Evolutionary conservation across 208 protist species (phyloP).

Genomic region (Acanthamoeba castellanii): DNA sequence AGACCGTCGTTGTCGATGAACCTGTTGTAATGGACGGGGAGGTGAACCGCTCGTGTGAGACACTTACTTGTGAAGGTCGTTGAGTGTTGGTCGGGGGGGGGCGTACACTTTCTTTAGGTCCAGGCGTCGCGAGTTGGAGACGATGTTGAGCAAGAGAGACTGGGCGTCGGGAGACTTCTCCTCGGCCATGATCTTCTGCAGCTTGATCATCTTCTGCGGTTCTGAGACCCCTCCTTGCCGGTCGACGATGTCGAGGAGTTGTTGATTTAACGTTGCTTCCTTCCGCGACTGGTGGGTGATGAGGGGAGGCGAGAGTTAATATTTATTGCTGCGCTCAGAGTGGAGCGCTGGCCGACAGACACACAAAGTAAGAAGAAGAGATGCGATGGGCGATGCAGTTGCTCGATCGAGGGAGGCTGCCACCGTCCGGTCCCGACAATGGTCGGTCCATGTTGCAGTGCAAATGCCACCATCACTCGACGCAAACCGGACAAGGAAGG

Average conservation of each 20-base stretch:
- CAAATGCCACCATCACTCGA: not conserved
- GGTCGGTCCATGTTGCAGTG: not conserved
- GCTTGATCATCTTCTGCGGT: constrained; percentile 50
- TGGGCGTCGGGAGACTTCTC: constrained; percentile 7
- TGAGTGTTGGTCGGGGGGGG: too few relatives aligned
- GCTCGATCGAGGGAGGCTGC: not conserved
- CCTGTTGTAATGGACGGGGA: not conserved
- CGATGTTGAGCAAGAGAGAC: constrained; percentile 44
- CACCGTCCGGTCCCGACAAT: not conserved
- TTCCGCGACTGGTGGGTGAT: constrained; percentile 25
- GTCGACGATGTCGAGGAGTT: constrained; percentile 33
- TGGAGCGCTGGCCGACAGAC: not conserved
- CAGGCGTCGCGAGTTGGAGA: constrained; percentile 24
- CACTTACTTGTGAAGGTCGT: too few relatives aligned
- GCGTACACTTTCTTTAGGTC: constrained; percentile 44
- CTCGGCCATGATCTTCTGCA: constrained; percentile 8
- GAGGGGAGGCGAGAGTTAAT: constrained; percentile 9
- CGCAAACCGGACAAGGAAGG: not conserved
- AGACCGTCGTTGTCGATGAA: constrained; percentile 62
- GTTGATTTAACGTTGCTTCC: constrained; percentile 33
- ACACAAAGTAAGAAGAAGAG: not conserved
- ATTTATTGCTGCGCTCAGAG: constrained; percentile 22
- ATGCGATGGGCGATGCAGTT: not conserved
- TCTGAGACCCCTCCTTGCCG: constrained; percentile 48
- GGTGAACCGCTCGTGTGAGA: not conserved